Evolutionary conservation across 2,329 filamentous ascomycete genomes (phyloP).

Genomic region (Penicillium sp.): DNA sequence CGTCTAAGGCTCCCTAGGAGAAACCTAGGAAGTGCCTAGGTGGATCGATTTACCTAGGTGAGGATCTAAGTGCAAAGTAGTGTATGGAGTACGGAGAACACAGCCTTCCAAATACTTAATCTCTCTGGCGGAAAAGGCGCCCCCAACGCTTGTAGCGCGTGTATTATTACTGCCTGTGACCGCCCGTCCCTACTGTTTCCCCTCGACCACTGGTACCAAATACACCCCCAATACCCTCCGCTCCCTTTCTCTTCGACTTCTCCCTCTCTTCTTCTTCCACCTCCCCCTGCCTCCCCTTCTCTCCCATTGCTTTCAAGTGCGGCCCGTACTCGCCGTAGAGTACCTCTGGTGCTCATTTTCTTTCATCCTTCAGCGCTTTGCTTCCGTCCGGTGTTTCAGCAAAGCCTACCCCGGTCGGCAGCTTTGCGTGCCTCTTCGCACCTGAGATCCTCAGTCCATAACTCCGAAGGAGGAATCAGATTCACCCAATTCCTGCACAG

Average conservation of each 20-base stretch:
- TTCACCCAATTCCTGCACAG: constrained; percentile 9
- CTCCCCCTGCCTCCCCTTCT: constrained; percentile 21
- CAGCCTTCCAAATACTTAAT: background rate
- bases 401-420: constrained; percentile 3
- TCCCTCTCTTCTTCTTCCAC: constrained; percentile 17
- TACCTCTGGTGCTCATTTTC: constrained; percentile 16
- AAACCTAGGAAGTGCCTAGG: too few species aligned
- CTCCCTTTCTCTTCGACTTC: constrained; percentile 21
- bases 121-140: background rate
- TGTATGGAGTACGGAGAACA: background rate
- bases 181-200: constrained; percentile 4
- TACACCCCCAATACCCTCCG: constrained; percentile 23
- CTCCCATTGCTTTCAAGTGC: constrained; percentile 23
- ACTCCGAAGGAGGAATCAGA: constrained; percentile 4
- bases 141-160: background rate
- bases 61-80: background rate
- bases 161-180: background rate
- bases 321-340: constrained; percentile 31
- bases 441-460: background rate
- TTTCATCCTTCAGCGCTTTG: constrained; percentile 9
- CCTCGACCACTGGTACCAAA: constrained; percentile 13
- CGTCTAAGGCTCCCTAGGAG: background rate
- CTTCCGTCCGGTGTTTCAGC: constrained; percentile 9
- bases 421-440: constrained; percentile 4
- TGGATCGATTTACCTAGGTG: background rate